phyloP scores from a whole-genome alignment of 2,329 filamentous ascomycete species.

The Ascochyta viciae-villosae region DNA sequence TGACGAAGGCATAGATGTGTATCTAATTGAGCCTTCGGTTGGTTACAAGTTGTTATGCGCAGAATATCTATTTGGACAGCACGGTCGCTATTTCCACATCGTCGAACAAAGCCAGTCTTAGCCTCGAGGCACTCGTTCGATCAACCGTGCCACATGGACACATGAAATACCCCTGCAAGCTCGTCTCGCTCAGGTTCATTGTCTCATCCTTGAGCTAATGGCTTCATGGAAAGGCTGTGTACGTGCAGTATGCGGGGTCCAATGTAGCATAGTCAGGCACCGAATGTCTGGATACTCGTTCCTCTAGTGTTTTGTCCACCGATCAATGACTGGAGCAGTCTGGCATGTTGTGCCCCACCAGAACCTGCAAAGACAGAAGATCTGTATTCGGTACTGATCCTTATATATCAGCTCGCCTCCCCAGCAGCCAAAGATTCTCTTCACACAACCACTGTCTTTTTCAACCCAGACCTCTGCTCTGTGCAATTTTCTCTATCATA shows the following conservation, averaged over 20 bases:
- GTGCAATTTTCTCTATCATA: neutral
- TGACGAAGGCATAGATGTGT: neutral
- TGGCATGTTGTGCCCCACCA: slow-evolving; percentile 14
- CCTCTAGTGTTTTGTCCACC: slow-evolving; percentile 16
- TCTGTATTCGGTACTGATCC: slow-evolving; percentile 3
- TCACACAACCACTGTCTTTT: neutral
- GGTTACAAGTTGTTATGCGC: neutral
- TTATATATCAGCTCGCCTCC: slow-evolving; percentile 17
- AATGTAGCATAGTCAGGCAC: slow-evolving; percentile 26
- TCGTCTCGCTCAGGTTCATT: slow-evolving; percentile 24
- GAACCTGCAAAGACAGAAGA: slow-evolving; percentile 4
- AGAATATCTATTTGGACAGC: neutral
- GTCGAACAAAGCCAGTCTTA: slow-evolving; percentile 21
- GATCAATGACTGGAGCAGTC: slow-evolving; percentile 18
- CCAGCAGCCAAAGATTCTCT: neutral
- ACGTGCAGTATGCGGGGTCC: slow-evolving; percentile 16
- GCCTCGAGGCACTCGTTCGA: slow-evolving; percentile 4
- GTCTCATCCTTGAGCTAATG: slow-evolving; percentile 20
- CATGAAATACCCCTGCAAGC: slow-evolving; percentile 21
- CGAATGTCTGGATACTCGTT: slow-evolving; percentile 18
- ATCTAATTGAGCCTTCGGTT: neutral
- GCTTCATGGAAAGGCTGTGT: slow-evolving; percentile 18
- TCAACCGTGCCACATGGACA: slow-evolving; percentile 21
- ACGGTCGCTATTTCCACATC: slow-evolving; percentile 9
- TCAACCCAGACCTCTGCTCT: neutral